Evolutionary conservation across 2,329 filamentous ascomycete genomes (phyloP).

Genomic region (Shiraia bambusicola): DNA sequence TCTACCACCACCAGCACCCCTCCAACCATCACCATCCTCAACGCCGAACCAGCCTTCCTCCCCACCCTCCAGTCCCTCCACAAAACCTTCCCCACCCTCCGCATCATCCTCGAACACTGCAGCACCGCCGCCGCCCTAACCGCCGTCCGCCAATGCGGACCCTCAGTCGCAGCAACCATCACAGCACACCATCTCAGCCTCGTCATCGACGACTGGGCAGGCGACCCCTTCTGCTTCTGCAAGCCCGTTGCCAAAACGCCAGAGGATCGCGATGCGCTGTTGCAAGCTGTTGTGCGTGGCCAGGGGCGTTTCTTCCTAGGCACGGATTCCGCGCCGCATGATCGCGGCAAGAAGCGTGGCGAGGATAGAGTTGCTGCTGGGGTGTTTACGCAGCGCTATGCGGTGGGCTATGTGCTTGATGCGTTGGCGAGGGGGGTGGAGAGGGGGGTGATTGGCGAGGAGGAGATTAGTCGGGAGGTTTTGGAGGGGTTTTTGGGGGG

Average conservation of each 20-base stretch:
- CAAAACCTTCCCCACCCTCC: slow-evolving; percentile 69
- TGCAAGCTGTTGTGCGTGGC: slow-evolving; percentile 59
- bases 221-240: slow-evolving; percentile 76
- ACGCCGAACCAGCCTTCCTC: slow-evolving; percentile 75
- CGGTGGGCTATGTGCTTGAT: slow-evolving; percentile 65
- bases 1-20: slow-evolving; percentile 15
- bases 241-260: slow-evolving; percentile 68
- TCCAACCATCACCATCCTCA: slow-evolving; percentile 51
- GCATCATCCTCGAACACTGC: slow-evolving; percentile 76
- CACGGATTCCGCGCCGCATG: slow-evolving; percentile 71
- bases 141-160: slow-evolving; percentile 74
- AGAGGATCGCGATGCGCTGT: slow-evolving; percentile 69
- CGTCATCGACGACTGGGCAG: slow-evolving; percentile 71
- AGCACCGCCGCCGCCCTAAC: slow-evolving; percentile 79
- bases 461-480: slow-evolving; percentile 56
- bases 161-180: slow-evolving; percentile 76
- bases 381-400: slow-evolving; percentile 77
- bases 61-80: slow-evolving; percentile 77
- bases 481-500: slow-evolving; percentile 60
- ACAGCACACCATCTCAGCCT: slow-evolving; percentile 86
- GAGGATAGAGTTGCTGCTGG: slow-evolving; percentile 62
- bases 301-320: slow-evolving; percentile 72
- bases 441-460: slow-evolving; percentile 55
- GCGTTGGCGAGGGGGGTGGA: slow-evolving; percentile 64
- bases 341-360: slow-evolving; percentile 60